Evolutionary conservation across 805 yeast species (phyloP).

Genomic region (Saccharomyces jurei): DNA sequence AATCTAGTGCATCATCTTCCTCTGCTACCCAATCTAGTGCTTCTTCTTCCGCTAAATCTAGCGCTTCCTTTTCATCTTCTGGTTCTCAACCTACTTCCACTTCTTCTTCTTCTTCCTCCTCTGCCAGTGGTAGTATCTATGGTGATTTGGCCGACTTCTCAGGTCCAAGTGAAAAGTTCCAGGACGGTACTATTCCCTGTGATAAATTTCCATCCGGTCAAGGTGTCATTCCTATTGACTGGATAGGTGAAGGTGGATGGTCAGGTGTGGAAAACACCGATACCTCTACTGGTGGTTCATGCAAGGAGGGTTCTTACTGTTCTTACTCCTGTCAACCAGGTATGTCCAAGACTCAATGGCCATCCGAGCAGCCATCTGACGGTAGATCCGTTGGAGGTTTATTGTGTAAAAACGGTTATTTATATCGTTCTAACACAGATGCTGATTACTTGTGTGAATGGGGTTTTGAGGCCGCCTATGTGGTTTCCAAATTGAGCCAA

Average conservation of each 20-base stretch:
- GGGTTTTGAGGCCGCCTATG: conserved; percentile 70
- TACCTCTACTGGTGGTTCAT: conserved; percentile 57
- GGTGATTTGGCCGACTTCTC: conserved; percentile 59
- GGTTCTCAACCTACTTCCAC: conserved; percentile 24
- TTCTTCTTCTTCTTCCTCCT: conserved; percentile 27
- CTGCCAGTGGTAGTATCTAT: conserved; percentile 31
- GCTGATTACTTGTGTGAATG: conserved; percentile 75
- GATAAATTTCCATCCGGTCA: conserved; percentile 63
- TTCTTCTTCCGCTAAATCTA: conserved; percentile 16
- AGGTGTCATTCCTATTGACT: conserved; percentile 58
- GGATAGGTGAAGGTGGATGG: conserved; percentile 49
- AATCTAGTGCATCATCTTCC: conserved; percentile 11
- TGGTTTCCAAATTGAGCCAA: conserved; percentile 54
- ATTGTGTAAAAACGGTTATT: conserved; percentile 72
- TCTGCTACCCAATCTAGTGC: conserved; percentile 17
- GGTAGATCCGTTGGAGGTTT: conserved; percentile 97
- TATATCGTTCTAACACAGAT: conserved; percentile 72
- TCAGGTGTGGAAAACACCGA: conserved; percentile 31
- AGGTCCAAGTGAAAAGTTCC: conserved; percentile 52
- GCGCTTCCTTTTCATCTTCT: conserved; percentile 21
- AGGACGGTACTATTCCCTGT: conserved; percentile 66
- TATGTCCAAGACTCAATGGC: conserved; percentile 99
- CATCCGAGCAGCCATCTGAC: conserved; percentile 73
- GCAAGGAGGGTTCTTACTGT: conserved; percentile 89
- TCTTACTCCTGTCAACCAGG: conserved; percentile 98